phyloP scores from a whole-genome alignment of 345 rosid genomes.

The sweet orange (Citrus sinensis) region DVS_A1.0 CM039168.1:17188501-17189000 shows the following conservation, averaged over 20 bases:
- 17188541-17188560: constrained; percentile 11
- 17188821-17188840: no score
- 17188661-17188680: constrained; percentile 22
- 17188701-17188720: constrained; percentile 10
- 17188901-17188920: no score
- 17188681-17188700: constrained; percentile 2
- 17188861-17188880: no score
- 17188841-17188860: no score
- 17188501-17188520: constrained; percentile 2
- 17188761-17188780: neutral
- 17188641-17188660: constrained; percentile 28
- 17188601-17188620: constrained; percentile 10
- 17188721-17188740: constrained; percentile 26
- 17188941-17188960: no score
- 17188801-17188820: no score
- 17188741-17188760: neutral
- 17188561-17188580: constrained; percentile 11
- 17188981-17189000: neutral
- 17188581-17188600: no score
- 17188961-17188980: no score
- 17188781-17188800: no score
- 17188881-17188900: no score
- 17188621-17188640: constrained; percentile 18
- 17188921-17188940: no score
- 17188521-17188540: neutral